phyloP scores from a whole-genome alignment of 1,284 basidiomycete species.

The Laetiporus sulphureus region DNA sequence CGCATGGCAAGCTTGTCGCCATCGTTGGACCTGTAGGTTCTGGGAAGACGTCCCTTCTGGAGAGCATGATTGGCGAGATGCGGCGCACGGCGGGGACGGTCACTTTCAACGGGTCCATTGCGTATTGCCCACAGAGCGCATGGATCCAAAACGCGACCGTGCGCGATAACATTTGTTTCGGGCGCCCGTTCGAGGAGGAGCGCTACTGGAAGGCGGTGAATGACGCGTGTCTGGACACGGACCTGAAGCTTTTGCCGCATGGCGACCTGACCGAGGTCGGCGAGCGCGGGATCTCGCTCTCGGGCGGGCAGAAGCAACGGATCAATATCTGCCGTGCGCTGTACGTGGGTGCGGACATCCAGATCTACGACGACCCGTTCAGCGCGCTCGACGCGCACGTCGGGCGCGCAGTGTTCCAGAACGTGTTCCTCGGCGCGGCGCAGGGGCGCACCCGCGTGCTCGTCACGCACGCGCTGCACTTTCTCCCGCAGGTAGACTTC shows the following conservation, averaged over 20 bases:
- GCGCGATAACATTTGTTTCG: slow-evolving; percentile 83
- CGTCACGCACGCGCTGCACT: slow-evolving; percentile 80
- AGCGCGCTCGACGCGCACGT: slow-evolving; percentile 84
- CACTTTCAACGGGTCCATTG: slow-evolving; percentile 48
- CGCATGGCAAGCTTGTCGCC: slow-evolving; percentile 68
- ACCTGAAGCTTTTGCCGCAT: slow-evolving; percentile 75
- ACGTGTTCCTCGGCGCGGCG: slow-evolving; percentile 63
- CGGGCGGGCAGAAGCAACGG: slow-evolving; percentile 78
- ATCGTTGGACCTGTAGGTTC: slow-evolving; percentile 62
- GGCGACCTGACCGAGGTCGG: slow-evolving; percentile 89
- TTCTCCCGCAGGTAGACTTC: slow-evolving; percentile 74
- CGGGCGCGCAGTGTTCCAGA: slow-evolving; percentile 80
- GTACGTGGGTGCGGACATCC: slow-evolving; percentile 81
- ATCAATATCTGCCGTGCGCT: slow-evolving; percentile 78
- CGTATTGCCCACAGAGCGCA: slow-evolving; percentile 79
- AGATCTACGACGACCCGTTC: slow-evolving; percentile 81
- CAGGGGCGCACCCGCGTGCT: slow-evolving; percentile 75
- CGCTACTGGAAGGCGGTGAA: slow-evolving; percentile 73
- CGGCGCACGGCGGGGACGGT: slow-evolving; percentile 45
- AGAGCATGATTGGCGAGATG: slow-evolving; percentile 75
- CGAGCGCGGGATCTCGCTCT: slow-evolving; percentile 79
- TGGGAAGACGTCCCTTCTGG: slow-evolving; percentile 69
- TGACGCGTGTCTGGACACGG: slow-evolving; percentile 71
- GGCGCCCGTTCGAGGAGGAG: slow-evolving; percentile 71
- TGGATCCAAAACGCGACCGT: slow-evolving; percentile 87